Conservation (phyloP, 1,284 basidiomycete genomes). For the Sanghuangporus sanghuang region DNA sequence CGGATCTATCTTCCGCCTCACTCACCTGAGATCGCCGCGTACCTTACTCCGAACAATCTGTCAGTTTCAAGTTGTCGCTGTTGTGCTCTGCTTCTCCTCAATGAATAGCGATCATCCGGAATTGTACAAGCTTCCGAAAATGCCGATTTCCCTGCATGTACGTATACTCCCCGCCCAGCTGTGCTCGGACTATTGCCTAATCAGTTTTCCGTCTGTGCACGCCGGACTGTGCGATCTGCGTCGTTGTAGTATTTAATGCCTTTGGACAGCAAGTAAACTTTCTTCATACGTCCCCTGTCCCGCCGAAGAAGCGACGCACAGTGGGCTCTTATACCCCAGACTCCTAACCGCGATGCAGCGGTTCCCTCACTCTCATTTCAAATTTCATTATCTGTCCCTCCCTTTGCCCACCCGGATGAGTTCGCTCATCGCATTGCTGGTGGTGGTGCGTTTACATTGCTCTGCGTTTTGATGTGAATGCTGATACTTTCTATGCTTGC, state of each 20-base stretch:
- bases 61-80: not conserved
- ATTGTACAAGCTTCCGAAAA: not conserved
- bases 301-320: not conserved
- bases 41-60: not conserved
- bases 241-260: not conserved
- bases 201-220: not conserved
- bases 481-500: not conserved
- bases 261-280: not conserved
- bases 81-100: not conserved
- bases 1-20: constrained; percentile 1
- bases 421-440: not conserved
- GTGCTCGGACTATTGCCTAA: not conserved
- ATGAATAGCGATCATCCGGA: not conserved
- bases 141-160: not conserved
- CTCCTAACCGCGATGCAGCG: not conserved
- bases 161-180: not conserved
- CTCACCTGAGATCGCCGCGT: constrained; percentile 1
- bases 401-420: not conserved
- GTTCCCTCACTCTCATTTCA: constrained; percentile 10
- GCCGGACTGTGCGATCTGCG: not conserved
- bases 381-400: not conserved
- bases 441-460: not conserved
- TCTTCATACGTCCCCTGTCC: not conserved
- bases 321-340: not conserved
- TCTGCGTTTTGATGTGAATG: not conserved